Percentiles rank a stretch among this genome's conserved stretches.
Evolutionary conservation across 2,329 filamentous ascomycete species (phyloP).

Genomic region (Venturiaceae sp.): DNA sequence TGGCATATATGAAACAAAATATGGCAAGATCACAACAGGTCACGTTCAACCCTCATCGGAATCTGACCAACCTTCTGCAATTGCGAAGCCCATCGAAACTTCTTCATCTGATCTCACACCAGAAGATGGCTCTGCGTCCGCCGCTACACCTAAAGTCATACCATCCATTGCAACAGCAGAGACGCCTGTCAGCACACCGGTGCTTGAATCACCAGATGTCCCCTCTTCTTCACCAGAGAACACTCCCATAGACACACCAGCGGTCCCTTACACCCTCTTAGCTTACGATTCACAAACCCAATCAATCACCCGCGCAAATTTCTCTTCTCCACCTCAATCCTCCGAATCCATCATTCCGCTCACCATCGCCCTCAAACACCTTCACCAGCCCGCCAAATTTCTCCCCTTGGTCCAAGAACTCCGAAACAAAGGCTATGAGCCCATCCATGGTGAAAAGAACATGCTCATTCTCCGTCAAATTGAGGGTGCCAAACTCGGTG

Average conservation of each 20-base stretch:
- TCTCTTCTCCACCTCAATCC: neutral
- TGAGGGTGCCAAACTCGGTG: neutral
- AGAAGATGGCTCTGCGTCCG: neutral
- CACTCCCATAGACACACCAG: neutral
- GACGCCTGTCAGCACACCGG: neutral
- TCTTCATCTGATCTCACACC: neutral
- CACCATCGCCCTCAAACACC: slow-evolving; percentile 3
- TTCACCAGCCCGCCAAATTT: slow-evolving; percentile 6
- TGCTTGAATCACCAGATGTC: neutral
- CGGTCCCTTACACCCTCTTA: slow-evolving; percentile 3
- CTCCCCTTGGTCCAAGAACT: slow-evolving; percentile 3
- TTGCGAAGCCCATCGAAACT: too few species aligned
- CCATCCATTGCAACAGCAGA: neutral
- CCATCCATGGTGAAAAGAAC: slow-evolving; percentile 3
- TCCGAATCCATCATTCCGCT: slow-evolving; percentile 1
- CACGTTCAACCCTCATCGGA: slow-evolving; percentile 2
- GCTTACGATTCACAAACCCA: slow-evolving; percentile 6
- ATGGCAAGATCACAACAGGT: slow-evolving; percentile 5
- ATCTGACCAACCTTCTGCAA: too few species aligned
- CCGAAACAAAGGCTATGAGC: neutral
- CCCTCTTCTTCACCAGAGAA: too few species aligned
- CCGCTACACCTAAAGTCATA: neutral
- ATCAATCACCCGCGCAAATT: neutral
- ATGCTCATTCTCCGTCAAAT: slow-evolving; percentile 5
- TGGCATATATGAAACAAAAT: slow-evolving; percentile 7